A percentile compares a stretch with the other conserved stretches of the same genome.
phyloP scores from a whole-genome alignment of 306 rosid species.

The Hippophae gyantsensis region DNA sequence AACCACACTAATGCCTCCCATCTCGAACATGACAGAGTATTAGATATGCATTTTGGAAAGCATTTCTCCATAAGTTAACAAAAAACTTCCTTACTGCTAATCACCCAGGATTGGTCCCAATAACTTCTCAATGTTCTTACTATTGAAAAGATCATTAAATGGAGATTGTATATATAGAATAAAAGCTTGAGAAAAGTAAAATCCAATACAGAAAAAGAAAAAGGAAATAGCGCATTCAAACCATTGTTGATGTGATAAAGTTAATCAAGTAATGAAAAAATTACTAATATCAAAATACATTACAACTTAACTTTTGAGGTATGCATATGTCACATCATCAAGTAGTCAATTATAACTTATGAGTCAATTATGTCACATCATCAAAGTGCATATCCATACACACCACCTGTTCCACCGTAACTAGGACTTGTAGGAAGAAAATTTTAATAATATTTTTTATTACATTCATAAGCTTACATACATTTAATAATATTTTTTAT shows the following conservation, averaged over 20 bases:
- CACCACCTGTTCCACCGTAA: no score
- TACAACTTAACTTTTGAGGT: no score
- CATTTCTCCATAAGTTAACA: conserved; percentile 64
- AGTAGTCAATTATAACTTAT: not conserved
- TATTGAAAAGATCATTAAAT: conserved; percentile 24
- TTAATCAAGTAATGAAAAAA: no score
- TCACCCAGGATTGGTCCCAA: conserved; percentile 81
- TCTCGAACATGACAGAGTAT: conserved; percentile 87
- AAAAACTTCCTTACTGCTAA: conserved; percentile 78
- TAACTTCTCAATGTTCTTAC: conserved; percentile 37
- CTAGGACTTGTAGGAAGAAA: no score
- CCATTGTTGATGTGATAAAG: not conserved
- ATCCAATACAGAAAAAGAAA: conserved; percentile 6
- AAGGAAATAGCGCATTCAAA: not conserved
- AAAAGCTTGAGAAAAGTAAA: conserved; percentile 53
- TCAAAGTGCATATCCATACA: no score
- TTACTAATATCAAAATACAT: no score
- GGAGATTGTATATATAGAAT: conserved; percentile 85
- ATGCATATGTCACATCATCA: not conserved
- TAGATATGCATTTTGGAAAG: conserved; percentile 86
- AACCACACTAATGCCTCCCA: conserved; percentile 48
- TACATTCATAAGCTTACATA: no score
- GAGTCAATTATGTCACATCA: no score
- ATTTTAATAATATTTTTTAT: no score
- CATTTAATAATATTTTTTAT: no score